A percentile compares a stretch with the other conserved stretches of the same genome.
Conservation (phyloP, 2,329 filamentous ascomycete genomes). For the Tricladium varicosporioides region DNA sequence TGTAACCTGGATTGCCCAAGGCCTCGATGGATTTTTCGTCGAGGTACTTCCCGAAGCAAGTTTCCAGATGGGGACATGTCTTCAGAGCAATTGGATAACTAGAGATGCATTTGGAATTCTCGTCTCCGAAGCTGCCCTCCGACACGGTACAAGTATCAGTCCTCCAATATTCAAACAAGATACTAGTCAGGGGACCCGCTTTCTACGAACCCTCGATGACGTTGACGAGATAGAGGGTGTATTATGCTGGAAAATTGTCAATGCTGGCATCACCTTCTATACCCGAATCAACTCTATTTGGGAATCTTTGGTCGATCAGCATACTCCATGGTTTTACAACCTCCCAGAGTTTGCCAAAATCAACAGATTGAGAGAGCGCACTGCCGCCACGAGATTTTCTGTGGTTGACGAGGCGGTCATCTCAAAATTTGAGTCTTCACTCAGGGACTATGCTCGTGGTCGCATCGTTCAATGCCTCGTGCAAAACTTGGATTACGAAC, state of each 20-base stretch:
- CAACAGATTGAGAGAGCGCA: conserved; percentile 13
- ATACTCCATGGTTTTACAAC: conserved; percentile 39
- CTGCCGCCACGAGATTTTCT: background rate
- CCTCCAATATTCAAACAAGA: background rate
- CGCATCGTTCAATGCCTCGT: conserved; percentile 15
- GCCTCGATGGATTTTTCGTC: conserved; percentile 56
- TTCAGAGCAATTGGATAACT: conserved; percentile 44
- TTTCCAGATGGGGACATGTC: conserved; percentile 52
- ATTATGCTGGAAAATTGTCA: too few relatives aligned
- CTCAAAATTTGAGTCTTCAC: too few relatives aligned
- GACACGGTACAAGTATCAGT: conserved; percentile 5
- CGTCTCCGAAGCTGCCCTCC: conserved; percentile 60
- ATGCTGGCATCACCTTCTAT: conserved; percentile 37
- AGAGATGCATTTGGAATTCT: conserved; percentile 56
- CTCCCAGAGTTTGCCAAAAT: conserved; percentile 32
- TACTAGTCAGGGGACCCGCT: too few relatives aligned
- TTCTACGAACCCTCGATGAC: too few relatives aligned
- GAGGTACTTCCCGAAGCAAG: conserved; percentile 62
- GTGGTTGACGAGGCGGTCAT: background rate
- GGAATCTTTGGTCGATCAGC: conserved; percentile 30
- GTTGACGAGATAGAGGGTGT: too few relatives aligned
- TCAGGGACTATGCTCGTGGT: conserved; percentile 1
- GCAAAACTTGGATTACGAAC: conserved; percentile 5
- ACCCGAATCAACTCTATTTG: conserved; percentile 42
- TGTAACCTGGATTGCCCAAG: conserved; percentile 56